phyloP scores from a whole-genome alignment of 805 yeast species.

The Kodamaea hsintzibuensis region DNA sequence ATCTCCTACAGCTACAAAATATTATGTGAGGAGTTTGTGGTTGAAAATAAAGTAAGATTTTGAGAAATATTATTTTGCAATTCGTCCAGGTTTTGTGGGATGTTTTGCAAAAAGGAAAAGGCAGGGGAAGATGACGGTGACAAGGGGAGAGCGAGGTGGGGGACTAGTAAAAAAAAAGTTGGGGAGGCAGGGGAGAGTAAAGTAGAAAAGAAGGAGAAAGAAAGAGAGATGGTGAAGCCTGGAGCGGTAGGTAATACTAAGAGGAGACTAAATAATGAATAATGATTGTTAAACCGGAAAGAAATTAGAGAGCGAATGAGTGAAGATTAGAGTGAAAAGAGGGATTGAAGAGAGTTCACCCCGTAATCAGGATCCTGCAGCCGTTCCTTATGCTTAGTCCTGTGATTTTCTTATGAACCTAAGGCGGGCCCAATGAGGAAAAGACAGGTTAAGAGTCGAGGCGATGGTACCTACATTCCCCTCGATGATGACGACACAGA shows the following conservation, averaged over 20 bases:
- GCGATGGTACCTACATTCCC: slow-evolving; percentile 4
- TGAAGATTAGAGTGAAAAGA: not conserved
- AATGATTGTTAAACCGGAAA: too few relatives aligned
- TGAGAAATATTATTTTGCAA: not conserved
- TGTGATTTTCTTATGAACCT: not conserved
- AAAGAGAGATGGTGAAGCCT: too few relatives aligned
- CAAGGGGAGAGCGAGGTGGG: not conserved
- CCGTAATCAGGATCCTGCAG: slow-evolving; percentile 1
- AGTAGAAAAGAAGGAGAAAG: too few relatives aligned
- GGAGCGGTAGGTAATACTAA: too few relatives aligned
- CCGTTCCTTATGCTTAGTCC: not conserved
- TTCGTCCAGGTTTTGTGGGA: not conserved
- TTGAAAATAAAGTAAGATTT: not conserved
- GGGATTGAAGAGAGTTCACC: not conserved
- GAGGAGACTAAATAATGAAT: too few relatives aligned
- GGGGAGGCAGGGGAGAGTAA: too few relatives aligned
- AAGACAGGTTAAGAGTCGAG: slow-evolving; percentile 1
- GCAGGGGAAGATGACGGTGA: not conserved
- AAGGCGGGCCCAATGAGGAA: not conserved
- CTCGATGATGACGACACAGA: not conserved
- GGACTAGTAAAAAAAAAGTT: too few relatives aligned
- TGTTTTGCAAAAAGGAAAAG: not conserved
- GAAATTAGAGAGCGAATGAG: not conserved
- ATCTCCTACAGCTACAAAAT: not conserved
- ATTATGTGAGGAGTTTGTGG: not conserved